Evolutionary conservation across 257 asterid genomes (phyloP).

Genomic region (Solanum virginianum): DNA sequence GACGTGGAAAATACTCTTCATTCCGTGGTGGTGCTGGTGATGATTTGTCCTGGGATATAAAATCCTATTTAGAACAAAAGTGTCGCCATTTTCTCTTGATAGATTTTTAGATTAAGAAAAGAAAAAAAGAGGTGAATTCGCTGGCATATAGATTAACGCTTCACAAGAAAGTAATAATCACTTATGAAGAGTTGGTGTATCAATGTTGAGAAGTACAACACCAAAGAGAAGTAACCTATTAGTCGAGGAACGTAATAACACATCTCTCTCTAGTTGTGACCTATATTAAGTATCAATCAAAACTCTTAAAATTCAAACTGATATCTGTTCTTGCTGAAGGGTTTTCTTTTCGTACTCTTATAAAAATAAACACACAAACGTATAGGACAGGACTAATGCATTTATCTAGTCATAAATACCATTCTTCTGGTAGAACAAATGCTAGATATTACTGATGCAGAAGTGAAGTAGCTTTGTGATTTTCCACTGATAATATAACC

Average conservation of each 20-base stretch:
- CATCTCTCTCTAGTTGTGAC: neutral
- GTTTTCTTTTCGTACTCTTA: neutral
- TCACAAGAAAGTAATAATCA: neutral
- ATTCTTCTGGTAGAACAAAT: neutral
- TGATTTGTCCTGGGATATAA: slow-evolving; percentile 72
- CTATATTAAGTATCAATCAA: neutral
- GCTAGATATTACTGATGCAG: neutral
- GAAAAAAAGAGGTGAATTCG: neutral
- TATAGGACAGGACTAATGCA: neutral
- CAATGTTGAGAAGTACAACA: neutral
- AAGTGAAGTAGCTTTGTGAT: neutral
- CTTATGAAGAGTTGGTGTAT: neutral
- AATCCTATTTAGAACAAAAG: slow-evolving; percentile 17
- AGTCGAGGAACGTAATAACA: neutral
- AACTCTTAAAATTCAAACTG: neutral
- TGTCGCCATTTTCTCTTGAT: neutral
- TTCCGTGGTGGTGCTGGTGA: slow-evolving; percentile 13
- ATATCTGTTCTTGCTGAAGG: neutral
- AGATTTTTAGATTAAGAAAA: neutral
- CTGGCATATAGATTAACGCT: neutral
- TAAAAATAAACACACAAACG: neutral
- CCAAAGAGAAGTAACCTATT: neutral
- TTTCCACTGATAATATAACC: neutral
- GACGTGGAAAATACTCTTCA: slow-evolving; percentile 38
- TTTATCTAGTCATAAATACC: neutral